Evolutionary conservation across 169 alveolate genomes (phyloP), one percentile per base, ranked within the genome.

Genomic region (Plasmodium gonderi): DNA sequence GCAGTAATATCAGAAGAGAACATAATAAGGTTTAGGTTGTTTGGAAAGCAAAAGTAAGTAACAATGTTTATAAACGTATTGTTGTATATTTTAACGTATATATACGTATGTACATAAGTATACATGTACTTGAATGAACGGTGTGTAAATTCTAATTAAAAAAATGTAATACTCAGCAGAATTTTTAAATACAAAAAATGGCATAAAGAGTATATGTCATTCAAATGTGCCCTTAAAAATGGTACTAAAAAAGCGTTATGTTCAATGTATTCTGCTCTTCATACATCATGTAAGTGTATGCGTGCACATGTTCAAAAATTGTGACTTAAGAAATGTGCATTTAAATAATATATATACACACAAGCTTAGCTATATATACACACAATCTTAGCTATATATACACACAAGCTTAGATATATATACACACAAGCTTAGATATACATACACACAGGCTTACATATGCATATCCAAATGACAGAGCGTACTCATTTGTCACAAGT

Each of bases 11-110:
- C 17, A n/a, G 4, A 33, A 60, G 17, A 60, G 72, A 26, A 12
- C 72, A 17, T 4, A n/a, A n/a, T n/a, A n/a, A n/a, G n/a, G n/a
- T n/a, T n/a, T n/a, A n/a, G n/a, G n/a, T n/a, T n/a, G n/a, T n/a
- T n/a, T n/a, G n/a, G n/a, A n/a, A n/a, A n/a, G n/a, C n/a, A n/a
- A n/a, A n/a, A n/a, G n/a, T n/a, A n/a, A n/a, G n/a, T n/a, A n/a
- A n/a, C n/a, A n/a, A n/a, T n/a, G n/a, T n/a, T n/a, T n/a, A n/a
- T n/a, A n/a, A n/a, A n/a, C n/a, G n/a, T n/a, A n/a, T n/a, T n/a
- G n/a, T n/a, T 42, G 64, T 49, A 74, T 23, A 74, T n/a, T n/a
- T 74, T 20, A n/a, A 74, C 49, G n/a, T 74, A 75, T 40, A 72
- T 44, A 72, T 31, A 72, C 23, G 26, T 44, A 72, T 38, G 51